Conservation (phyloP, 2,329 filamentous ascomycete genomes). For the Elsinoe necatrix region DNA sequence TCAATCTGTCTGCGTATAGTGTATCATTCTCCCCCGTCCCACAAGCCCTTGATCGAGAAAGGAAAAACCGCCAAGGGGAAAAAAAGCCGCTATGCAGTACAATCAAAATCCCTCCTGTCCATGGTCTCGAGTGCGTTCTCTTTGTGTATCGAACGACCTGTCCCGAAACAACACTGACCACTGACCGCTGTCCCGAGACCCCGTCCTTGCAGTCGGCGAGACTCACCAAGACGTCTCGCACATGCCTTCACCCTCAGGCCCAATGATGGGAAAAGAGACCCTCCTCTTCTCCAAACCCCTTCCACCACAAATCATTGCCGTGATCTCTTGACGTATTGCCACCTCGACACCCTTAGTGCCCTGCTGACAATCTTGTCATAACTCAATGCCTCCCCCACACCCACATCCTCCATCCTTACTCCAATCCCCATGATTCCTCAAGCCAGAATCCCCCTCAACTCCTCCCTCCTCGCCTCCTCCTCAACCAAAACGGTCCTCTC, state of each 20-base stretch:
- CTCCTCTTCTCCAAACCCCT: background rate
- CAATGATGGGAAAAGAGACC: no score
- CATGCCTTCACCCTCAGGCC: no score
- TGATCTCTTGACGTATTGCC: no score
- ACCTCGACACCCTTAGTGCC: no score
- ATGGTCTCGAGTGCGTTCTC: background rate
- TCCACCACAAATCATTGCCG: no score
- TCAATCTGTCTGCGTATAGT: background rate
- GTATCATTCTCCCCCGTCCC: background rate
- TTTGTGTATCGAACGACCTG: background rate
- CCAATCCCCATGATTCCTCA: background rate
- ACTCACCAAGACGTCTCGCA: no score
- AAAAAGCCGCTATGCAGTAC: background rate
- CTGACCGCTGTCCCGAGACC: no score
- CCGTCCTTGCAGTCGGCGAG: no score
- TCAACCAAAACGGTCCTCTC: conserved; percentile 58
- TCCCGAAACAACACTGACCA: no score
- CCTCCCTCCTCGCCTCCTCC: conserved; percentile 40
- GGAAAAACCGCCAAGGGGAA: background rate
- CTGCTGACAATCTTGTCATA: no score
- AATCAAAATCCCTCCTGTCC: background rate
- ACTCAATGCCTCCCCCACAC: no score
- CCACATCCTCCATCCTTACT: background rate
- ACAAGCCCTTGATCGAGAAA: background rate
- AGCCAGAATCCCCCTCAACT: conserved; percentile 35